Base-by-base conservation (phyloP, 2,329 filamentous ascomycete species). In the Byssoonygena ceratinophila region DNA sequence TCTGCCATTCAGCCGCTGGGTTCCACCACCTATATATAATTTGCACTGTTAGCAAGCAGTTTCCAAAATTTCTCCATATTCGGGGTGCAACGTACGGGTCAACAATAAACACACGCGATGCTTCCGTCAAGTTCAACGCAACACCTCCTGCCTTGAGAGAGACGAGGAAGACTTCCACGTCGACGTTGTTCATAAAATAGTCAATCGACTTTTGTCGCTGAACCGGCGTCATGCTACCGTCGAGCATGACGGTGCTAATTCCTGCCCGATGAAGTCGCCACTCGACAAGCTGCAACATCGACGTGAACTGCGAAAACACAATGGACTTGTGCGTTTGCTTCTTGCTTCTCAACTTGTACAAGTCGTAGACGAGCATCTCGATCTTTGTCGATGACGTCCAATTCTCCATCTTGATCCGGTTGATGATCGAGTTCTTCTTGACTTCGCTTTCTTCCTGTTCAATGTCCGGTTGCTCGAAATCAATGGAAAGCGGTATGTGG, bases 321-420 rank as follows among this genome's bases (percentile, higher is more conserved):
- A 97, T 97, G 3, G 87, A 94, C 72, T 98, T 98, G 68, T 92
- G 84, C 0, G 89, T 94, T 57, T 89, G 83, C 66, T 94, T 95
- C 71, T 94, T 87, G 54, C 86, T 94, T 54, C 92, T 83, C 36
- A 97, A 78, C 67, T 87, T 85, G 74, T 94, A 92, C 1, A 98
- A 78, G 64, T 97, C 89, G 64, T 96, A 94, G 8, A 97, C 85
- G 4, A 98, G 80, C 66, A 94, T 83, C 71, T 98, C 92, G 59
- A 98, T 98, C 74, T 98, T 98, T 57, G 90, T 96, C 1, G 89
- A 96, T 0, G 88, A 95, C 0, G 89, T 95, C 92, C 92, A 98
- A 63, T 97, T 87, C 66, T 94, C 87, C 90, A 97, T 96, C 70
- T 91, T 88, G 71, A 98, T 97, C 52, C 92, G 86, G 68, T 97